A percentile compares a stretch with the other conserved stretches of the same genome.
These are phyloP conservation scores for Candida piceae DNA, from an alignment of 805 yeast genomes.

Conservation along the genomic window DNA sequence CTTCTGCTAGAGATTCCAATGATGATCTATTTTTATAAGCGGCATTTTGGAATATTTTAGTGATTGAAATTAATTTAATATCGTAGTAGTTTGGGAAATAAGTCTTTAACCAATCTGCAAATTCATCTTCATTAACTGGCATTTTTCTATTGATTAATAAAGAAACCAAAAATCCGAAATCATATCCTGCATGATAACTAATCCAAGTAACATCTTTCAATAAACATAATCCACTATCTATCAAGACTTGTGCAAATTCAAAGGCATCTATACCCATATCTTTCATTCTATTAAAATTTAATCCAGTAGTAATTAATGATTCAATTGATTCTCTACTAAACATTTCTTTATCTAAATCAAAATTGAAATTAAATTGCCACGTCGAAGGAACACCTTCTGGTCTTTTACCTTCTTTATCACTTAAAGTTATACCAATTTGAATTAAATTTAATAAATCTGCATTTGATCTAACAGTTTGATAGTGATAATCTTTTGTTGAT, in stretches of 20 bases:
- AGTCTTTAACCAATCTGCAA: constrained; percentile 60
- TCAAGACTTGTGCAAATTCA: constrained; percentile 78
- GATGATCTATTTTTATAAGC: constrained; percentile 34
- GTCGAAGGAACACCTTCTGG: constrained; percentile 66
- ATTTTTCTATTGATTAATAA: constrained; percentile 68
- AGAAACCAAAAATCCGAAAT: constrained; percentile 82
- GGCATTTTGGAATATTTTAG: constrained; percentile 18
- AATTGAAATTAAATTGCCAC: constrained; percentile 95
- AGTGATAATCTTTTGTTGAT: constrained; percentile 87
- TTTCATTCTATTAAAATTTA: constrained; percentile 72
- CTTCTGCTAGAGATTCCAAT: constrained; percentile 65
- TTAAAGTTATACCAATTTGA: constrained; percentile 76
- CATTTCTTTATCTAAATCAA: constrained; percentile 77
- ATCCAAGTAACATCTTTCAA: constrained; percentile 76
- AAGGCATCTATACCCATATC: constrained; percentile 72
- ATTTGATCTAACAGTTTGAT: constrained; percentile 89
- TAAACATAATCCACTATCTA: constrained; percentile 80
- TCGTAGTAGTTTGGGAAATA: constrained; percentile 84
- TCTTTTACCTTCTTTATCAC: constrained; percentile 63
- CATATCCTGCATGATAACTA: constrained; percentile 91
- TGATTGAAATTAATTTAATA: constrained; percentile 50
- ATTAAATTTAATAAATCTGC: constrained; percentile 82
- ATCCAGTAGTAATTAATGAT: constrained; percentile 72
- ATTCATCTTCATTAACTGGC: constrained; percentile 78
- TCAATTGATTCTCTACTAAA: constrained; percentile 81